Percentiles rank a stretch among this genome's conserved stretches.
phyloP scores from a whole-genome alignment of 257 asterid species.

The Voacanga thouarsii region DNA sequence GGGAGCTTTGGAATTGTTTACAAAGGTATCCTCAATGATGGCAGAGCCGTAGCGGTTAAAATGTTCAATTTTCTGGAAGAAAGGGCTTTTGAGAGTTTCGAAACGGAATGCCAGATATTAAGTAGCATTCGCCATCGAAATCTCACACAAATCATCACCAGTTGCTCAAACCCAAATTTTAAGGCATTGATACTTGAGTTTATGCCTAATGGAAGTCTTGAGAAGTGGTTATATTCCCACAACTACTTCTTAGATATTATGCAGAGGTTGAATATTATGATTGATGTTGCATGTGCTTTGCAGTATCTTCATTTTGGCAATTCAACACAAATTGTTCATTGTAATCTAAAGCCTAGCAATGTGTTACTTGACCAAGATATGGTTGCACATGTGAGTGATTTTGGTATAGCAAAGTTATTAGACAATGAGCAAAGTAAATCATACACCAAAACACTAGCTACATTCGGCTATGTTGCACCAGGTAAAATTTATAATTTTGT shows the following conservation, averaged over 20 bases:
- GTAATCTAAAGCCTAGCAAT: neutral
- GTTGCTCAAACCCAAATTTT: neutral
- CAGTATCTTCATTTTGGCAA: constrained; percentile 4
- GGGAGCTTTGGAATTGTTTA: too few species aligned
- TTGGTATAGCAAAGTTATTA: too few species aligned
- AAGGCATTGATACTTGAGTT: constrained; percentile 7
- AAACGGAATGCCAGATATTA: neutral
- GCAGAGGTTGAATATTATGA: neutral
- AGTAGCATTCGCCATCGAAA: neutral
- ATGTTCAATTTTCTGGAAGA: neutral
- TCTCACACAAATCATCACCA: neutral
- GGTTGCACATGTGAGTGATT: too few species aligned
- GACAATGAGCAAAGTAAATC: too few species aligned
- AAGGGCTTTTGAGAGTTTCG: neutral
- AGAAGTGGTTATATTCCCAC: constrained; percentile 3
- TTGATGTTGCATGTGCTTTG: constrained; percentile 8
- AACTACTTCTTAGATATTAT: neutral
- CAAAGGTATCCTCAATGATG: neutral
- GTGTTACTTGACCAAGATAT: too few species aligned
- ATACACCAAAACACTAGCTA: too few species aligned
- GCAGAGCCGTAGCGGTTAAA: neutral
- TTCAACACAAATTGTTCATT: neutral
- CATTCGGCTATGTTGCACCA: constrained; percentile 6
- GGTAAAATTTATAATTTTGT: neutral
- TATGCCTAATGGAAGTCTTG: constrained; percentile 1